Evolutionary conservation across 2,329 filamentous ascomycete species (phyloP), one percentile per base, ranked within the genome.

Genomic region (Trichoderma atroviride): DNA sequence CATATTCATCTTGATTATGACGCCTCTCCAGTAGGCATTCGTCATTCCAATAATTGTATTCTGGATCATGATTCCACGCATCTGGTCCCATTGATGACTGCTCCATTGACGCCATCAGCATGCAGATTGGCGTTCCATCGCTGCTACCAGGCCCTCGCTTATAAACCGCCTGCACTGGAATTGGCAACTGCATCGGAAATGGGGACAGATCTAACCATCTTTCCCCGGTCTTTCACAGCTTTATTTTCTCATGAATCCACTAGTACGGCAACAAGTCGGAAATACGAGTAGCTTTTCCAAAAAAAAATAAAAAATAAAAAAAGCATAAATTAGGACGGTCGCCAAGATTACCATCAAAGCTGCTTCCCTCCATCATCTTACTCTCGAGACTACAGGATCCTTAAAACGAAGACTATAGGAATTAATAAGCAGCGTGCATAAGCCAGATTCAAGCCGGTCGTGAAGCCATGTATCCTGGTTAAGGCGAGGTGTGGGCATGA

Each of bases 141-240:
- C 70, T 52, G 0, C 81, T 80, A 0, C 77, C 79, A 0, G 75
- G 74, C 0, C 74, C 76, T 24, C n/a, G n/a, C n/a, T 13, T 50
- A 0, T 69, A 80, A 4, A 84, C 75, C 0, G 73, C 73, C 72
- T 86, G 82, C 4, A 76, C 81, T 24, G 86, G 75, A 80, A 86
- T 82, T 16, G 84, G 79, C 60, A 87, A 75, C 77, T 86, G 82
- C 82, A 85, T 84, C 2, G 84, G 81, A 70, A 85, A 84, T 2
- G 72, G 73, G 0, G 65, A 22, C 53, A 73, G 10, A 60, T 70
- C 52, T 24, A 74, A 72, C 78, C 79, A 82, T 37, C 70, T 73
- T 78, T 75, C 1, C 79, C 82, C 0, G 81, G 61, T 0, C 50
- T 22, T 72, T 82, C 78, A 69, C 83, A 85, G 75, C 79, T 4